These are phyloP conservation scores for Prillingera fragicola DNA, from an alignment of 1,284 basidiomycete genomes.

Conservation along the genomic window DNA sequence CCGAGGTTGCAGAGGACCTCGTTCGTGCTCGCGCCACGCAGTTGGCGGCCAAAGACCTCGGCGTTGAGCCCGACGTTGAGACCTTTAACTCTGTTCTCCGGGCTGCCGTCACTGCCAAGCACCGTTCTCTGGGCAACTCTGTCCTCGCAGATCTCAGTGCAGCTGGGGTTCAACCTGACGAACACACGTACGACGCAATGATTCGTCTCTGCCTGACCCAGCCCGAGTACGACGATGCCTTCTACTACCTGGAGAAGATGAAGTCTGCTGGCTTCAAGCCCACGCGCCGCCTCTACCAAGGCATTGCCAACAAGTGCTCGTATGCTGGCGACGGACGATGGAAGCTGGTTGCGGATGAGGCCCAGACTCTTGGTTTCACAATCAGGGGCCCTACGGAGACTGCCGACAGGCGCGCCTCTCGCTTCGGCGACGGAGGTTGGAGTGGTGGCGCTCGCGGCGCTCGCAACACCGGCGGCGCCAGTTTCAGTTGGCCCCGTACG, in stretches of 20 bases:
- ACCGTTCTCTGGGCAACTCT: constrained; percentile 36
- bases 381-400: too few relatives aligned
- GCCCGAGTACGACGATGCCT: constrained; percentile 71
- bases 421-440: too few relatives aligned
- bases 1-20: constrained; percentile 60
- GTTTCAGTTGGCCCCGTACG: too few relatives aligned
- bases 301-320: constrained; percentile 59
- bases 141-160: constrained; percentile 35
- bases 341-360: constrained; percentile 64
- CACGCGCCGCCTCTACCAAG: constrained; percentile 56
- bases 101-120: constrained; percentile 53
- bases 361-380: constrained; percentile 56
- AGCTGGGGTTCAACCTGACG: constrained; percentile 53
- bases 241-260: constrained; percentile 82
- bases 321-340: constrained; percentile 58
- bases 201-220: constrained; percentile 66
- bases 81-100: constrained; percentile 67
- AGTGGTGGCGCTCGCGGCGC: too few relatives aligned
- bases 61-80: constrained; percentile 56
- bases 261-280: constrained; percentile 61
- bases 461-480: too few relatives aligned
- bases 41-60: constrained; percentile 58
- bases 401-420: too few relatives aligned
- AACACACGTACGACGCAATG: constrained; percentile 60
- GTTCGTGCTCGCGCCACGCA: constrained; percentile 72